phyloP scores from a whole-genome alignment of 805 yeast genomes.

The Candida nitratophila region DNA sequence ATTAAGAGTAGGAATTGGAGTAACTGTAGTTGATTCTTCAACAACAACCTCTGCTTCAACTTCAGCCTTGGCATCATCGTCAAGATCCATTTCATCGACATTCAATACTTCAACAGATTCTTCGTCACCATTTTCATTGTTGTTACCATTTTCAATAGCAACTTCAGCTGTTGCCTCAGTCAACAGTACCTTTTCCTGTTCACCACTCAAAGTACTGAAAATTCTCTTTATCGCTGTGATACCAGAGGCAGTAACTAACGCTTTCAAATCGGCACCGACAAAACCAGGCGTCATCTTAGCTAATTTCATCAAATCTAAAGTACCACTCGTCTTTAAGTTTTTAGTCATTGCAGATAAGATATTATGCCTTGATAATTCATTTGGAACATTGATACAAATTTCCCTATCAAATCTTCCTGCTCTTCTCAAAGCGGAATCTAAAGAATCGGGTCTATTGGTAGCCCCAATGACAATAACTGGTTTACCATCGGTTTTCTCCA shows the following conservation, averaged over 20 bases:
- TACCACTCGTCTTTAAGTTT: constrained; percentile 58
- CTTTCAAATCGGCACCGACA: constrained; percentile 95
- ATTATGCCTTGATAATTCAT: constrained; percentile 69
- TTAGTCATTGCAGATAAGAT: constrained; percentile 72
- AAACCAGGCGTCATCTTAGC: constrained; percentile 96
- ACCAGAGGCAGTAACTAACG: constrained; percentile 92
- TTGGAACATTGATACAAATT: constrained; percentile 91
- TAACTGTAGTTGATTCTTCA: background rate
- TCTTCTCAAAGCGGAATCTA: constrained; percentile 90
- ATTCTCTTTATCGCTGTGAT: constrained; percentile 89
- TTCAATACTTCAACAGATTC: constrained; percentile 2
- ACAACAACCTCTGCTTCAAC: background rate
- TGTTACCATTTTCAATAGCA: constrained; percentile 2
- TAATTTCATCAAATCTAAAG: constrained; percentile 59
- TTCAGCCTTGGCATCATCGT: constrained; percentile 3
- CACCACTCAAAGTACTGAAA: constrained; percentile 50
- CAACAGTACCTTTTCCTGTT: constrained; percentile 24
- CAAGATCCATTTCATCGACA: constrained; percentile 19
- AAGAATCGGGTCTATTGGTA: constrained; percentile 91
- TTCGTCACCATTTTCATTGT: constrained; percentile 1
- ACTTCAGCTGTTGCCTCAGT: constrained; percentile 7
- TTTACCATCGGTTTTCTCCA: constrained; percentile 84
- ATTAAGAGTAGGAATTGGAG: background rate
- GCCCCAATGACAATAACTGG: constrained; percentile 96
- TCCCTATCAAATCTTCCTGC: constrained; percentile 97